phyloP scores from a whole-genome alignment of 2,329 filamentous ascomycete species.

The Fusarium sp. region DNA sequence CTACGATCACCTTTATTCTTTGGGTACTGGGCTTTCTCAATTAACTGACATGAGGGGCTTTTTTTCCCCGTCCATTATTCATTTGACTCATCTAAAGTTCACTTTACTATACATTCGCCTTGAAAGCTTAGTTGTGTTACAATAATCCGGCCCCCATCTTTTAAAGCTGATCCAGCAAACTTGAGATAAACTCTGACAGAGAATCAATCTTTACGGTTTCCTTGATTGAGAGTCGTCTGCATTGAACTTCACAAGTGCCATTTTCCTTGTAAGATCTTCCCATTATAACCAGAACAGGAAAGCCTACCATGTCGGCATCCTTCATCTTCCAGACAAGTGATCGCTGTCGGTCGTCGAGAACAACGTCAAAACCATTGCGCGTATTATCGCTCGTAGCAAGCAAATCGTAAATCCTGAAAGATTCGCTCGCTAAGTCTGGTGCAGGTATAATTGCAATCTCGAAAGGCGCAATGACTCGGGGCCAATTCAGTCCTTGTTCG shows the following conservation, averaged over 20 bases:
- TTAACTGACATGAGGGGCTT: too few relatives aligned
- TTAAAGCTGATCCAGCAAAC: constrained; percentile 63
- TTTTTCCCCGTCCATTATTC: too few relatives aligned
- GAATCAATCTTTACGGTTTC: constrained; percentile 66
- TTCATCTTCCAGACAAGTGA: constrained; percentile 85
- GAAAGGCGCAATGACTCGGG: constrained; percentile 85
- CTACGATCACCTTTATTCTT: too few relatives aligned
- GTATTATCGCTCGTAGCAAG: constrained; percentile 53
- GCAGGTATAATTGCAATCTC: constrained; percentile 76
- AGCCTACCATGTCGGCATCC: constrained; percentile 91
- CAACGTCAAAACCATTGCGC: constrained; percentile 65
- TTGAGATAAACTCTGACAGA: constrained; percentile 60
- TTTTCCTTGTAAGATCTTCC: constrained; percentile 75
- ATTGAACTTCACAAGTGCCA: constrained; percentile 80
- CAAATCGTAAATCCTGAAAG: constrained; percentile 72
- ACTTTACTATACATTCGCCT: constrained; percentile 17
- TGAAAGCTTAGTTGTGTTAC: neutral
- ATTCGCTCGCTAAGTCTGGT: constrained; percentile 60
- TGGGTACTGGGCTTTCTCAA: too few relatives aligned
- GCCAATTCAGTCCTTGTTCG: constrained; percentile 85
- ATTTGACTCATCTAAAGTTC: neutral
- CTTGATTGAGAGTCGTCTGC: constrained; percentile 73
- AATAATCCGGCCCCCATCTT: neutral
- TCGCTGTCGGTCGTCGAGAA: constrained; percentile 79
- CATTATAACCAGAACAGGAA: constrained; percentile 84